Evolutionary conservation across 768 basidiomycete species (phyloP).

Genomic region (Ramaria rubella): DNA sequence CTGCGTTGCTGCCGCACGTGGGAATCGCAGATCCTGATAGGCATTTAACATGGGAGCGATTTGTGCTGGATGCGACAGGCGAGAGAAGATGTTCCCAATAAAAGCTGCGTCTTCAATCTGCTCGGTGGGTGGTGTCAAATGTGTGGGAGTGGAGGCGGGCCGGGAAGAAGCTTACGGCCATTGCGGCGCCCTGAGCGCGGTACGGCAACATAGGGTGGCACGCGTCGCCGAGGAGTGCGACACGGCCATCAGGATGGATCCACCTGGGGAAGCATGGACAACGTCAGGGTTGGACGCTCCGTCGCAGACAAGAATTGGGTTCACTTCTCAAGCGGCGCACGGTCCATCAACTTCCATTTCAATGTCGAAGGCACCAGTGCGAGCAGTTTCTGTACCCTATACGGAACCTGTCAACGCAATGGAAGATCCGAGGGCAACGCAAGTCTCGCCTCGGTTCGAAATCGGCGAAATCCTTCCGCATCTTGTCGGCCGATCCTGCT

Average conservation of each 20-base stretch:
- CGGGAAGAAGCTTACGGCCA: constrained; percentile 22
- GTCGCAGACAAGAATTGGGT: background rate
- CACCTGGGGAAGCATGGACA: constrained; percentile 24
- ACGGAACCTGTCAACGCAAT: background rate
- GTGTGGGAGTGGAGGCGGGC: background rate
- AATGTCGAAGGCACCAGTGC: constrained; percentile 39
- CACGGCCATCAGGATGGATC: constrained; percentile 38
- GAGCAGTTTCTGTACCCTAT: constrained; percentile 37
- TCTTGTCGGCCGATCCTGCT: constrained; percentile 37
- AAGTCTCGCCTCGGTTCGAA: constrained; percentile 39
- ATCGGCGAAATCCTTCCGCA: constrained; percentile 39
- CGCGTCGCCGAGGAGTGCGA: constrained; percentile 47
- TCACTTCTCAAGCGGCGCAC: constrained; percentile 35
- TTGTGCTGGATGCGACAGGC: constrained; percentile 36
- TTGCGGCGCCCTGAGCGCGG: constrained; percentile 49
- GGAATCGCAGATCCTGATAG: constrained; percentile 45
- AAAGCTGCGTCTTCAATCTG: constrained; percentile 40
- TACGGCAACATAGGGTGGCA: constrained; percentile 57
- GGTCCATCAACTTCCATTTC: constrained; percentile 44
- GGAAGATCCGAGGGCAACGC: background rate
- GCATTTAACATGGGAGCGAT: constrained; percentile 41
- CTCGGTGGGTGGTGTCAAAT: too few relatives aligned
- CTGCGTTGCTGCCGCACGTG: constrained; percentile 46
- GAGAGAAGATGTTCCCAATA: constrained; percentile 46
- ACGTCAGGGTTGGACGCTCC: background rate